A percentile compares a stretch with the other conserved stretches of the same genome.
Conservation (phyloP, 163 green algal genomes). For the Volvox carteri region DNA sequence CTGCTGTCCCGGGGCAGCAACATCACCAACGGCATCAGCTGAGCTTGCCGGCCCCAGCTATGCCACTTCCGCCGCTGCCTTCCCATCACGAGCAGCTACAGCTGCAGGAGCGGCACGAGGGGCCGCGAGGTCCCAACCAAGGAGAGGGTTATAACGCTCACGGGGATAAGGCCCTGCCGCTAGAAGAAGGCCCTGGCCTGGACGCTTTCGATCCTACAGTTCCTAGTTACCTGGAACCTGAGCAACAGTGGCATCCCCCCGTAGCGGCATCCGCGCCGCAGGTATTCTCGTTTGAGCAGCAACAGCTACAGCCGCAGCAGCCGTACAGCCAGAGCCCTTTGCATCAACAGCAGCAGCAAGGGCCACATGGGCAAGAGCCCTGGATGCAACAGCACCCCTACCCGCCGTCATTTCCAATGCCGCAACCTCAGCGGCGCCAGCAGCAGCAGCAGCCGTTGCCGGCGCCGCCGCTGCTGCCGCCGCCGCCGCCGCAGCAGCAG, state of each 20-base stretch:
- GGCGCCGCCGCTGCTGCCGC: background rate
- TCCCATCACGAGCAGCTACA: background rate
- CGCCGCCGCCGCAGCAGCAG: background rate
- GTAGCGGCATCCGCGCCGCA: background rate
- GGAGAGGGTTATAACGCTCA: background rate
- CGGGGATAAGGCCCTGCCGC: too few species aligned
- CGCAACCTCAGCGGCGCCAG: background rate
- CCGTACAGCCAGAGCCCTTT: background rate
- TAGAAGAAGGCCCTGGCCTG: background rate
- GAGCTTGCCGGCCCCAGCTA: background rate
- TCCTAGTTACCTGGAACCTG: background rate
- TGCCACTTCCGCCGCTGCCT: background rate
- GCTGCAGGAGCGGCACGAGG: background rate
- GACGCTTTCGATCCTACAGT: background rate
- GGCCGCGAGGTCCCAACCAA: background rate
- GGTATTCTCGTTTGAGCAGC: background rate
- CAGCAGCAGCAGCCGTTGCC: background rate
- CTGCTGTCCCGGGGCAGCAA: background rate
- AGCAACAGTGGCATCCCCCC: background rate
- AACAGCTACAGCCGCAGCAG: constrained; percentile 4
- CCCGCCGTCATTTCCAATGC: background rate
- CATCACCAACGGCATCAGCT: constrained; percentile 6
- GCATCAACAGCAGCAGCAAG: background rate
- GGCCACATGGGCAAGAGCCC: background rate
- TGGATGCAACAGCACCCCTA: background rate